These are phyloP conservation scores for Agaricales sp. DNA, from an alignment of 1,284 basidiomycete species.

Conservation along the genomic window DNA sequence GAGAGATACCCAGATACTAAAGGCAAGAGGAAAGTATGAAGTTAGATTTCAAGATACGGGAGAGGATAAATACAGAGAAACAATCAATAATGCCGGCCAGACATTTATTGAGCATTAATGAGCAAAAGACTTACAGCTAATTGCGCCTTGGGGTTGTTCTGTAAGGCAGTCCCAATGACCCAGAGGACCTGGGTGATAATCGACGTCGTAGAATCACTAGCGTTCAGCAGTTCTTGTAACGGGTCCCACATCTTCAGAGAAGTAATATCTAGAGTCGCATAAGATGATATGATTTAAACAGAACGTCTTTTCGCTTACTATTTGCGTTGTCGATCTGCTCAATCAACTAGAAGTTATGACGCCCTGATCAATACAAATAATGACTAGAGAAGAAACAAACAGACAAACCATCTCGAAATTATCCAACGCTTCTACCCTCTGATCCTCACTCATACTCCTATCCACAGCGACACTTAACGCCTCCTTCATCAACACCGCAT, in stretches of 20 bases:
- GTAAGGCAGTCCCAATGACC: slow-evolving; percentile 90
- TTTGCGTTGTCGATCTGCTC: slow-evolving; percentile 97
- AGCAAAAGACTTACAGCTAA: slow-evolving; percentile 48
- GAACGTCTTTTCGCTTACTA: slow-evolving; percentile 32
- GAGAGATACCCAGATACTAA: slow-evolving; percentile 52
- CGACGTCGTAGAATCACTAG: slow-evolving; percentile 41
- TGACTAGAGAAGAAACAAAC: slow-evolving; percentile 21
- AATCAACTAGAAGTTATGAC: slow-evolving; percentile 57
- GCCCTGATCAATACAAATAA: slow-evolving; percentile 2
- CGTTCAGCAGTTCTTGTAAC: slow-evolving; percentile 57
- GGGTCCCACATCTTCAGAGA: slow-evolving; percentile 83
- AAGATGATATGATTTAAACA: background rate
- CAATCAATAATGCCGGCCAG: no score
- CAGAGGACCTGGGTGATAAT: slow-evolving; percentile 76
- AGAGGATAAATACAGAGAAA: background rate
- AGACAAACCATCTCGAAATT: slow-evolving; percentile 79
- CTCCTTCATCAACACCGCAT: slow-evolving; percentile 83
- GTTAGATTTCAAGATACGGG: background rate
- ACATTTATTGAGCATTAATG: slow-evolving; percentile 5
- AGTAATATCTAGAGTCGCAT: slow-evolving; percentile 52
- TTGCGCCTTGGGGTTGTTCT: slow-evolving; percentile 93
- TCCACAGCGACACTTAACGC: slow-evolving; percentile 70
- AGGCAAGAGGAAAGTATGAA: background rate
- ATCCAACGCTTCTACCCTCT: slow-evolving; percentile 76
- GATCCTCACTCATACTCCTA: slow-evolving; percentile 46